Evolutionary conservation across 2,329 filamentous ascomycete species (phyloP).

Genomic region (Septoria linicola): DNA sequence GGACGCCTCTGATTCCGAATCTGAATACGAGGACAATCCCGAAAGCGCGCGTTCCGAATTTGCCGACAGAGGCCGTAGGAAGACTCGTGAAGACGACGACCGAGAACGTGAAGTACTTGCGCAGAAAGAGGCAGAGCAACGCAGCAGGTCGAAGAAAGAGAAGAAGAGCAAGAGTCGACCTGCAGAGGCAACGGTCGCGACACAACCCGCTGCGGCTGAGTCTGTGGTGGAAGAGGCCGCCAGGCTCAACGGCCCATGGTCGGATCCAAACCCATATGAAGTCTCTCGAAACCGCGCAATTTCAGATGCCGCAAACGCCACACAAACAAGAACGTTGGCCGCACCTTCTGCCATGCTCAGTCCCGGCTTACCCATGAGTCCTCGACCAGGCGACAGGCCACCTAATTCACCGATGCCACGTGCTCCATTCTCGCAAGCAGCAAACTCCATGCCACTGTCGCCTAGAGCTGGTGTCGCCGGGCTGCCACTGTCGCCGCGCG

Average conservation of each 20-base stretch:
- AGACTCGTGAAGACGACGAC: slow-evolving; percentile 86
- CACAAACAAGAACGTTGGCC: slow-evolving; percentile 34
- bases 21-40: slow-evolving; percentile 75
- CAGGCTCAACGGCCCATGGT: slow-evolving; percentile 23
- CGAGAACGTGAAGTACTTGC: slow-evolving; percentile 69
- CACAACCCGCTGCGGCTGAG: slow-evolving; percentile 19
- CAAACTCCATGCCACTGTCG: slow-evolving; percentile 68
- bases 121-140: slow-evolving; percentile 60
- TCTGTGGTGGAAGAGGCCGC: slow-evolving; percentile 10
- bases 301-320: slow-evolving; percentile 27
- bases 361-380: slow-evolving; percentile 64
- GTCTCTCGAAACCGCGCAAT: slow-evolving; percentile 32
- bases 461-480: slow-evolving; percentile 54
- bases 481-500: slow-evolving; percentile 67
- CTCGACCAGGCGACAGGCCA: slow-evolving; percentile 60
- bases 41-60: slow-evolving; percentile 41
- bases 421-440: slow-evolving; percentile 51
- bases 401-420: slow-evolving; percentile 60
- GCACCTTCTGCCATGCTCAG: slow-evolving; percentile 53
- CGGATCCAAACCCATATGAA: slow-evolving; percentile 30
- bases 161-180: slow-evolving; percentile 55
- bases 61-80: slow-evolving; percentile 66
- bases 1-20: slow-evolving; percentile 67
- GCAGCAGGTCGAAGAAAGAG: slow-evolving; percentile 73
- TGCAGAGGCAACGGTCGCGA: slow-evolving; percentile 23